phyloP scores from a whole-genome alignment of 2,329 filamentous ascomycete species.

The Fusarium drepaniforme region DNA sequence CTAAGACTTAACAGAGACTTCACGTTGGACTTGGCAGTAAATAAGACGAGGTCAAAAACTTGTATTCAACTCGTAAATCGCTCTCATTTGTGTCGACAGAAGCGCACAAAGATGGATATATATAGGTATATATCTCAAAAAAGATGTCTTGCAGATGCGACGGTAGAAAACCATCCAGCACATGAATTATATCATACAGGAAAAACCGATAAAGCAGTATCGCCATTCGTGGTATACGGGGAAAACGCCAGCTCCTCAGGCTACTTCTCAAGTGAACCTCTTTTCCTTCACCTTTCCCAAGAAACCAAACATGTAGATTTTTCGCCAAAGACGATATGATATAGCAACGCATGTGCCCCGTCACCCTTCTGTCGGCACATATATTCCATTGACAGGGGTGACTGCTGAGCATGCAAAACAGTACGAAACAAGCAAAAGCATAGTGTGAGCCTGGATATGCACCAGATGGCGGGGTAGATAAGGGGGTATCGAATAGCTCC shows the following conservation, averaged over 20 bases:
- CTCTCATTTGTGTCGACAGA: slow-evolving; percentile 29
- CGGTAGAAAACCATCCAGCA: slow-evolving; percentile 20
- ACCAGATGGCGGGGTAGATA: slow-evolving; percentile 28
- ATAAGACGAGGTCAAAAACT: not conserved
- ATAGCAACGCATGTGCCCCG: slow-evolving; percentile 9
- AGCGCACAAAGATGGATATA: slow-evolving; percentile 22
- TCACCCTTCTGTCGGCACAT: not conserved
- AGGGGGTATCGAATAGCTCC: slow-evolving; percentile 42
- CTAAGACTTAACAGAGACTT: not conserved
- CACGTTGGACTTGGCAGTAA: not conserved
- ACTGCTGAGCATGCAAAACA: slow-evolving; percentile 20
- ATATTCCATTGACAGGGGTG: slow-evolving; percentile 7
- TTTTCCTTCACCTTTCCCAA: slow-evolving; percentile 18
- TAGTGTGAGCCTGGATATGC: slow-evolving; percentile 20
- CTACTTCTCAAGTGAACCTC: slow-evolving; percentile 5
- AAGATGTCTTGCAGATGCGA: slow-evolving; percentile 20
- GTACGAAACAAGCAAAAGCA: slow-evolving; percentile 20
- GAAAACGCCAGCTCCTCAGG: slow-evolving; percentile 17
- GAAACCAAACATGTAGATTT: slow-evolving; percentile 15
- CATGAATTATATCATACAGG: slow-evolving; percentile 34
- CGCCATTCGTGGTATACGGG: slow-evolving; percentile 1
- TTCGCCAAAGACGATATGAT: slow-evolving; percentile 9
- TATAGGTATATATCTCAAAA: slow-evolving; percentile 25
- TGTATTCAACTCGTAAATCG: slow-evolving; percentile 35
- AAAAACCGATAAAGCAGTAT: slow-evolving; percentile 15